Evolutionary conservation across 1,139 yeast species (phyloP).

Genomic region (Hyphopichia pseudoburtonii): DNA sequence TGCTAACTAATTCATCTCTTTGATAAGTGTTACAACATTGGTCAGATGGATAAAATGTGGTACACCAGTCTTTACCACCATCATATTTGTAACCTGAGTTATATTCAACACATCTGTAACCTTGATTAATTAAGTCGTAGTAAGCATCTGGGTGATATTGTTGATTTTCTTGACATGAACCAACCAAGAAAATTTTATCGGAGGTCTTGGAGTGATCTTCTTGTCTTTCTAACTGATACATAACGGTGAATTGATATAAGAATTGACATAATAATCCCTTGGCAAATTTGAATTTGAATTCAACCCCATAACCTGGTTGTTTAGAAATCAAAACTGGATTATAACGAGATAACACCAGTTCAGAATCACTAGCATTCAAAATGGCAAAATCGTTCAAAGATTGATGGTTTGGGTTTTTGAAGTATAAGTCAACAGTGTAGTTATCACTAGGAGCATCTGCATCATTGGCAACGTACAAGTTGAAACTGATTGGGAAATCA

Average conservation of each 20-base stretch:
- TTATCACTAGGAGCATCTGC: slow-evolving; percentile 13
- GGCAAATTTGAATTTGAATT: slow-evolving; percentile 17
- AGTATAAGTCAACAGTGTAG: slow-evolving; percentile 19
- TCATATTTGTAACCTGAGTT: slow-evolving; percentile 20
- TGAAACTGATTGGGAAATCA: slow-evolving; percentile 17
- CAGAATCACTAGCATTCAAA: slow-evolving; percentile 16
- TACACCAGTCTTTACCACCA: slow-evolving; percentile 22
- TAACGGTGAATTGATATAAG: slow-evolving; percentile 19
- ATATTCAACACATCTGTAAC: slow-evolving; percentile 21
- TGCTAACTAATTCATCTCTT: slow-evolving; percentile 14
- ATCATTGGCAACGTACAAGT: slow-evolving; percentile 16
- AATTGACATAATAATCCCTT: slow-evolving; percentile 20
- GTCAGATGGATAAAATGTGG: slow-evolving; percentile 15
- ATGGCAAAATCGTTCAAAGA: slow-evolving; percentile 14
- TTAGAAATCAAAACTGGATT: slow-evolving; percentile 17
- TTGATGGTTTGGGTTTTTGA: slow-evolving; percentile 15
- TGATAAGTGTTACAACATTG: slow-evolving; percentile 16
- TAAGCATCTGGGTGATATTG: slow-evolving; percentile 15
- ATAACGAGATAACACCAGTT: slow-evolving; percentile 12
- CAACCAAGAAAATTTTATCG: slow-evolving; percentile 20
- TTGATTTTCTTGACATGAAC: slow-evolving; percentile 18
- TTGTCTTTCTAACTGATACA: slow-evolving; percentile 16
- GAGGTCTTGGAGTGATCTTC: slow-evolving; percentile 10
- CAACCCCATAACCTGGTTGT: slow-evolving; percentile 19
- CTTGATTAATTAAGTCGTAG: slow-evolving; percentile 12